Conservation (phyloP, 148 eudicot species). For the Vaccinium macrocarpon region DNA sequence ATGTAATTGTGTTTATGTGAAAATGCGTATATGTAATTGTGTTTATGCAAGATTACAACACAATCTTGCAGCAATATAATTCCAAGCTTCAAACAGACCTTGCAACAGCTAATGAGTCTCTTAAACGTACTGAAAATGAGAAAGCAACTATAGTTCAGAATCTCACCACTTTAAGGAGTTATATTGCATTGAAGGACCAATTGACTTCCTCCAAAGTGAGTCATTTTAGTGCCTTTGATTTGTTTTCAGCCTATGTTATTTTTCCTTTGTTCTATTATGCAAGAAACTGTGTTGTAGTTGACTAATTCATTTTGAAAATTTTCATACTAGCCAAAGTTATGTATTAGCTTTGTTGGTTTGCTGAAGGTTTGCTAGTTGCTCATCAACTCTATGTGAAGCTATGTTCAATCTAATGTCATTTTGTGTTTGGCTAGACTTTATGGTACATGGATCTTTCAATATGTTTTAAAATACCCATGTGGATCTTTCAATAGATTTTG, state of each 20-base stretch:
- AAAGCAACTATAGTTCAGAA: slow-evolving; percentile 56
- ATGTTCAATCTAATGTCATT: not conserved
- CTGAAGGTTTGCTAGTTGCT: slow-evolving; percentile 41
- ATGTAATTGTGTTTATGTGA: no score
- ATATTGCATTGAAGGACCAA: no score
- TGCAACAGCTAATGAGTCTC: slow-evolving; percentile 47
- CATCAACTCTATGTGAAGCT: not conserved
- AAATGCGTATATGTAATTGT: no score
- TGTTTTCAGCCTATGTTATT: no score
- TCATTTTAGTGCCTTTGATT: no score
- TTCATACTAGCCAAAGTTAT: not conserved
- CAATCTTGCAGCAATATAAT: slow-evolving; percentile 70
- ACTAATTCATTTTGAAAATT: no score
- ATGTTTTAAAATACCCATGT: not conserved
- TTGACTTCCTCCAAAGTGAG: no score
- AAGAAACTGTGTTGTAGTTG: no score
- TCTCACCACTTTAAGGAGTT: slow-evolving; percentile 24
- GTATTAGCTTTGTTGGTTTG: not conserved
- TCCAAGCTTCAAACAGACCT: slow-evolving; percentile 68
- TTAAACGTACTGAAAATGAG: slow-evolving; percentile 55
- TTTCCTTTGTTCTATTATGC: no score
- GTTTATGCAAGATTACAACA: slow-evolving; percentile 73
- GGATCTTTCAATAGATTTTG: not conserved
- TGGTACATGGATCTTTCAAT: not conserved
- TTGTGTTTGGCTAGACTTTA: not conserved